phyloP scores from a whole-genome alignment of 352 stramenopile genomes.

The Phytopythium kandeliae region DNA sequence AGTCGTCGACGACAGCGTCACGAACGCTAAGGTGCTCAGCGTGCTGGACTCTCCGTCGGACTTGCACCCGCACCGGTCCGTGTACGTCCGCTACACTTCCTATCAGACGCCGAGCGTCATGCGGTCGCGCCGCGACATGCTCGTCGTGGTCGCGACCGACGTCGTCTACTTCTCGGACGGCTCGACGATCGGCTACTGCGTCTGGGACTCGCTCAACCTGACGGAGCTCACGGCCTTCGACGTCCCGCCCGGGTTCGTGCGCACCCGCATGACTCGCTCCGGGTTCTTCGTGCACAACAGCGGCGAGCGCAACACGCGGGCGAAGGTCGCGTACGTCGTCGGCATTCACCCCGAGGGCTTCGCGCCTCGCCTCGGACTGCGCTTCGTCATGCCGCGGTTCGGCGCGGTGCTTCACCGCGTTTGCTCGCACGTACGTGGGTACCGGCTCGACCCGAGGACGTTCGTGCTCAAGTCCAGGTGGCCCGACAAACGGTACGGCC shows the following conservation, averaged over 20 bases:
- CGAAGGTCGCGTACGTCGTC: slow-evolving; percentile 34
- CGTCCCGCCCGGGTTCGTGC: slow-evolving; percentile 25
- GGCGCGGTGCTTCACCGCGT: slow-evolving; percentile 29
- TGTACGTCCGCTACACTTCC: slow-evolving; percentile 33
- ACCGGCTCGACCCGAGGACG: slow-evolving; percentile 20
- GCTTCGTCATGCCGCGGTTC: slow-evolving; percentile 33
- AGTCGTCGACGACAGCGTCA: slow-evolving; percentile 38
- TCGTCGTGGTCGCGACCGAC: slow-evolving; percentile 32
- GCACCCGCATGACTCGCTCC: slow-evolving; percentile 34
- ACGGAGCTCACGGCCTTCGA: slow-evolving; percentile 25
- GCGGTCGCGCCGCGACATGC: slow-evolving; percentile 33
- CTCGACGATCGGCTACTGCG: slow-evolving; percentile 34
- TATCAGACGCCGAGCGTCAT: slow-evolving; percentile 28
- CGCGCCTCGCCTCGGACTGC: slow-evolving; percentile 21
- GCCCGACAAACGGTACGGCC: slow-evolving; percentile 21
- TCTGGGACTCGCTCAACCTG: slow-evolving; percentile 39
- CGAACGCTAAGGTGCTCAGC: slow-evolving; percentile 27
- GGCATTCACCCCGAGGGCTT: slow-evolving; percentile 34
- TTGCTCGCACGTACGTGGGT: slow-evolving; percentile 19
- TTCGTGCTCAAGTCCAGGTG: slow-evolving; percentile 26
- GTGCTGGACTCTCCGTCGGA: slow-evolving; percentile 24
- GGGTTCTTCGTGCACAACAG: slow-evolving; percentile 37
- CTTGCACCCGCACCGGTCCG: slow-evolving; percentile 23
- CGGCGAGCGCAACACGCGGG: slow-evolving; percentile 15
- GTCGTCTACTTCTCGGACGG: slow-evolving; percentile 25